Conservation (phyloP, 1,284 basidiomycete species). For the Cryptococcus jaspeensis region DNA sequence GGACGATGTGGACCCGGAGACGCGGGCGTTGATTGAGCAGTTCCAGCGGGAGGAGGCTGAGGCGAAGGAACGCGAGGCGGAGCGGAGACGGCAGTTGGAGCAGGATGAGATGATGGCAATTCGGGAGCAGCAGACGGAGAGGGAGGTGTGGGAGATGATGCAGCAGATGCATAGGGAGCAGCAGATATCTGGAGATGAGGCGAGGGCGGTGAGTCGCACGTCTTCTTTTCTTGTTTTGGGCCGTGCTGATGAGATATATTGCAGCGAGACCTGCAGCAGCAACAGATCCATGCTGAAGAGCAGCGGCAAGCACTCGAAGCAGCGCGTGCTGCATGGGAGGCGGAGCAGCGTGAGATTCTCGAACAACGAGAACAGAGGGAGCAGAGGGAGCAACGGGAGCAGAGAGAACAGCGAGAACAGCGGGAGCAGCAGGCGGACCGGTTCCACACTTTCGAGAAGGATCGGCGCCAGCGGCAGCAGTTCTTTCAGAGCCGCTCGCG, state of each 20-base stretch:
- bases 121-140: slow-evolving; percentile 46
- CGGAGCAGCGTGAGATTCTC: slow-evolving; percentile 9
- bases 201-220: slow-evolving; percentile 28
- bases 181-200: slow-evolving; percentile 31
- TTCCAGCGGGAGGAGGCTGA: slow-evolving; percentile 40
- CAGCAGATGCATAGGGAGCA: slow-evolving; percentile 26
- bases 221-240: background rate
- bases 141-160: slow-evolving; percentile 42
- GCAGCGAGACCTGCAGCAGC: slow-evolving; percentile 32
- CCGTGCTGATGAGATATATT: slow-evolving; percentile 5
- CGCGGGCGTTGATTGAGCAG: slow-evolving; percentile 32
- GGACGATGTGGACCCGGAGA: slow-evolving; percentile 35
- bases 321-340: slow-evolving; percentile 21
- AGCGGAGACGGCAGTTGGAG: slow-evolving; percentile 27
- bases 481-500: slow-evolving; percentile 22
- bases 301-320: slow-evolving; percentile 17
- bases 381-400: slow-evolving; percentile 1
- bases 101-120: slow-evolving; percentile 43
- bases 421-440: slow-evolving; percentile 14
- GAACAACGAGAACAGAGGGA: slow-evolving; percentile 6
- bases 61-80: slow-evolving; percentile 25
- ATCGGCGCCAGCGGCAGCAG: slow-evolving; percentile 29
- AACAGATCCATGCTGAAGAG: slow-evolving; percentile 24
- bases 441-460: slow-evolving; percentile 26
- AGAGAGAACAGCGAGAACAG: slow-evolving; percentile 9